A percentile compares a stretch with the other conserved stretches of the same genome.
Conservation (phyloP, 495 filamentous ascomycete species). For the Poronia punctata region DNA sequence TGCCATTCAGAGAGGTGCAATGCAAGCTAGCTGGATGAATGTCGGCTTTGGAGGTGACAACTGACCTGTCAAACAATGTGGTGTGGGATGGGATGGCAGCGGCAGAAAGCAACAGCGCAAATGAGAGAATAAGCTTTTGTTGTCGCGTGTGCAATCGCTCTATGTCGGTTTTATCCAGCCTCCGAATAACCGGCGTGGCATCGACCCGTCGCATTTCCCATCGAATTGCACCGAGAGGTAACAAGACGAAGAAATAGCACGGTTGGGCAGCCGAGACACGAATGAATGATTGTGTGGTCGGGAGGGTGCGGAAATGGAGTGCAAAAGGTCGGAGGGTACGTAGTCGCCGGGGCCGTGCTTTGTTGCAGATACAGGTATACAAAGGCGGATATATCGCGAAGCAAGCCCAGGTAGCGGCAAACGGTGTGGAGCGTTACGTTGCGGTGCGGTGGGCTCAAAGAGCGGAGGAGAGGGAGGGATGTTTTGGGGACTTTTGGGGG, state of each 20-base stretch:
- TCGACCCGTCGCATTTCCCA: slow-evolving; percentile 29
- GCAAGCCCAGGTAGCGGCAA: too few relatives aligned
- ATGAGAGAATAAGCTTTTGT: slow-evolving; percentile 17
- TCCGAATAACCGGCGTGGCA: slow-evolving; percentile 26
- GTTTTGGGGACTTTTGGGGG: too few relatives aligned
- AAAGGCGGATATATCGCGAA: too few relatives aligned
- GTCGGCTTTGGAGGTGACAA: too few relatives aligned
- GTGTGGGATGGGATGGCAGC: neutral
- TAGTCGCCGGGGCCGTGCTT: too few relatives aligned
- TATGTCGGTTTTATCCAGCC: slow-evolving; percentile 26
- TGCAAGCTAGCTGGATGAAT: too few relatives aligned
- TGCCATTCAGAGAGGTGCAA: too few relatives aligned
- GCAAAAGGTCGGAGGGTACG: too few relatives aligned
- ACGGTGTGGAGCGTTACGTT: too few relatives aligned
- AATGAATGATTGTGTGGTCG: slow-evolving; percentile 2
- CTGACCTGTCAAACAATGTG: slow-evolving; percentile 3
- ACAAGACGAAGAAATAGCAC: neutral
- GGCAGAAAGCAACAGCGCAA: slow-evolving; percentile 8
- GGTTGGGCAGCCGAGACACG: slow-evolving; percentile 2
- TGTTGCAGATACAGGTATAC: too few relatives aligned
- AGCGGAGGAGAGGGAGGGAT: too few relatives aligned
- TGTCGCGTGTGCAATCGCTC: slow-evolving; percentile 24
- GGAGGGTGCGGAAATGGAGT: slow-evolving; percentile 1
- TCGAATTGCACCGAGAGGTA: slow-evolving; percentile 17
- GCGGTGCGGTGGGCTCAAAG: too few relatives aligned